Evolutionary conservation across 2,329 filamentous ascomycete genomes (phyloP).

Genomic region (Pseudogymnoascus sp.): DNA sequence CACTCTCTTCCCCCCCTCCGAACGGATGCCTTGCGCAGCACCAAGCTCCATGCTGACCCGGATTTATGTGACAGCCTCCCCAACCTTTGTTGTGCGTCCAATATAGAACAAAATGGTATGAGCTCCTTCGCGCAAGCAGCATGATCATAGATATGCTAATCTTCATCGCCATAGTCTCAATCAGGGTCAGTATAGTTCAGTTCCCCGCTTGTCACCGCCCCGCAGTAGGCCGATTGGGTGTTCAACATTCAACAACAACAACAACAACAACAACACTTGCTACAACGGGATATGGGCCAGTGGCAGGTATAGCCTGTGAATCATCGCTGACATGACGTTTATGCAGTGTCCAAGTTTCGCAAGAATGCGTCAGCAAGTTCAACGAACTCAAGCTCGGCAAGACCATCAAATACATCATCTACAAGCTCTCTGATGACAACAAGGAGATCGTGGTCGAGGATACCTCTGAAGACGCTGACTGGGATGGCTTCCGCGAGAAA

Average conservation of each 20-base stretch:
- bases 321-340: neutral
- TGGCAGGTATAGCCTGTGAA: neutral
- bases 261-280: neutral
- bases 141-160: neutral
- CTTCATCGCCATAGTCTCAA: conserved; percentile 48
- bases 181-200: conserved; percentile 52
- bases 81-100: neutral
- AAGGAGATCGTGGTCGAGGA: conserved; percentile 78
- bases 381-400: conserved; percentile 80
- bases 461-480: conserved; percentile 60
- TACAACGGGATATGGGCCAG: neutral
- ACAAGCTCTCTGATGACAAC: conserved; percentile 78
- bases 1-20: neutral
- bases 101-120: conserved; percentile 8
- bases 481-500: conserved; percentile 68
- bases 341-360: conserved; percentile 61
- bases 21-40: neutral
- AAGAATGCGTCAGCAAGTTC: conserved; percentile 65
- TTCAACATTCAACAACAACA: conserved; percentile 2
- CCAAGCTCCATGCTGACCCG: neutral
- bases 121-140: neutral
- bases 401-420: conserved; percentile 80
- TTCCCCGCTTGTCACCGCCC: conserved; percentile 21
- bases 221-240: conserved; percentile 1
- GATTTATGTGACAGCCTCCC: neutral